These are phyloP conservation scores for Aspergillus sp. DNA, from an alignment of 2,329 filamentous ascomycete genomes.

Conservation along the genomic window DNA sequence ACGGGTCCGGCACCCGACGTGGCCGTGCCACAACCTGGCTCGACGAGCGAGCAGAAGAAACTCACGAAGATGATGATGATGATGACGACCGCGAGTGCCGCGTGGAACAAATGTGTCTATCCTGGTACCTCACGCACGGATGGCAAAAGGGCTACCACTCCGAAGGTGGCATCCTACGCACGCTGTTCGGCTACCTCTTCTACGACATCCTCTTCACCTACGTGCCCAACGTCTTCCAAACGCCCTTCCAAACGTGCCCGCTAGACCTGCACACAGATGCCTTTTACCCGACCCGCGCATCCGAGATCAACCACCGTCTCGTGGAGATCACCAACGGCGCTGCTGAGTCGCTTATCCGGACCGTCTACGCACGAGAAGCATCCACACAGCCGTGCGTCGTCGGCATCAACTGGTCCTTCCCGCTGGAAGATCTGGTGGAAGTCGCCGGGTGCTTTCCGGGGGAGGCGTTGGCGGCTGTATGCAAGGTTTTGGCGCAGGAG, in stretches of 20 bases:
- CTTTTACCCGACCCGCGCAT: conserved; percentile 78
- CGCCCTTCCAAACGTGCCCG: conserved; percentile 86
- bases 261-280: conserved; percentile 87
- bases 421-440: conserved; percentile 67
- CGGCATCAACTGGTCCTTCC: conserved; percentile 85
- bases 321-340: conserved; percentile 80
- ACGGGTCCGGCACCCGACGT: conserved; percentile 15
- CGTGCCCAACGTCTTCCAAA: conserved; percentile 95
- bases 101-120: conserved; percentile 91
- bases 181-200: conserved; percentile 82
- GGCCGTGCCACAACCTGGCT: conserved; percentile 69
- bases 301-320: conserved; percentile 79
- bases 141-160: conserved; percentile 86
- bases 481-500: conserved; percentile 92
- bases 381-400: conserved; percentile 75
- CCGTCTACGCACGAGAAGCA: conserved; percentile 60
- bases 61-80: conserved; percentile 43
- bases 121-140: conserved; percentile 69
- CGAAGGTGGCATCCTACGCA: conserved; percentile 87
- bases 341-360: conserved; percentile 57
- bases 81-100: conserved; percentile 56
- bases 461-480: conserved; percentile 72
- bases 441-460: conserved; percentile 70
- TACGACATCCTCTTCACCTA: conserved; percentile 89
- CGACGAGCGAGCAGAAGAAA: conserved; percentile 46